Conservation (phyloP, 2,329 filamentous ascomycete genomes). For the Cladosporium sp. region DNA sequence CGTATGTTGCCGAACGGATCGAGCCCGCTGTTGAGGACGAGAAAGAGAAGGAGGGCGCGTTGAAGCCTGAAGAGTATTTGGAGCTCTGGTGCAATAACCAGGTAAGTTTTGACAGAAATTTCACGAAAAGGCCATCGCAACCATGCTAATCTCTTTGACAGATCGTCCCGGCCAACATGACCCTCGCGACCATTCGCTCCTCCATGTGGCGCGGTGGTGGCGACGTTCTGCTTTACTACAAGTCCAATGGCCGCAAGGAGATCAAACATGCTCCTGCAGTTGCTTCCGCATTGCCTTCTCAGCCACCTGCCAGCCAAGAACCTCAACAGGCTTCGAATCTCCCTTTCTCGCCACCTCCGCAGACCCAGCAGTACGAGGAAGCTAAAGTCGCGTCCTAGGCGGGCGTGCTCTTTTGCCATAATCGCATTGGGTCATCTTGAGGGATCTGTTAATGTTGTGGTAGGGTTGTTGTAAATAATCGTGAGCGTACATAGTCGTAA, state of each 20-base stretch:
- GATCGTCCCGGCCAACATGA: conserved; percentile 77
- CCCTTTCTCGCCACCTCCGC: conserved; percentile 4
- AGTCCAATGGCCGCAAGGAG: conserved; percentile 78
- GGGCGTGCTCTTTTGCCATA: conserved; percentile 1
- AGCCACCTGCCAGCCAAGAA: background rate
- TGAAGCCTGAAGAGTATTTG: conserved; percentile 86
- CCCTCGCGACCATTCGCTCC: conserved; percentile 83
- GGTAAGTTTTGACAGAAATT: conserved; percentile 48
- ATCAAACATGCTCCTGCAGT: conserved; percentile 27
- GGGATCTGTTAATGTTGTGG: background rate
- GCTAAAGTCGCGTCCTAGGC: conserved; percentile 6
- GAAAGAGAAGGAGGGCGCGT: conserved; percentile 39
- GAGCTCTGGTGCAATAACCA: conserved; percentile 93
- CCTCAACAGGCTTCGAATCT: background rate
- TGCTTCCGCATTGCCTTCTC: background rate
- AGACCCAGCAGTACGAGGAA: conserved; percentile 1
- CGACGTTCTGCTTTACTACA: conserved; percentile 88
- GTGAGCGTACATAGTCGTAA: background rate
- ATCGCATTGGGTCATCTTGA: background rate
- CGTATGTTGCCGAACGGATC: conserved; percentile 88
- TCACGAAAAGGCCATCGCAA: conserved; percentile 32
- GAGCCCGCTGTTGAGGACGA: conserved; percentile 55
- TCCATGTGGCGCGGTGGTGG: conserved; percentile 95
- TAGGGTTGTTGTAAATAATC: background rate
- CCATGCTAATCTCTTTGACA: conserved; percentile 20